These are phyloP conservation scores for Trichoderma orchidacearum DNA, from an alignment of 495 filamentous ascomycete species.

Conservation along the genomic window DNA sequence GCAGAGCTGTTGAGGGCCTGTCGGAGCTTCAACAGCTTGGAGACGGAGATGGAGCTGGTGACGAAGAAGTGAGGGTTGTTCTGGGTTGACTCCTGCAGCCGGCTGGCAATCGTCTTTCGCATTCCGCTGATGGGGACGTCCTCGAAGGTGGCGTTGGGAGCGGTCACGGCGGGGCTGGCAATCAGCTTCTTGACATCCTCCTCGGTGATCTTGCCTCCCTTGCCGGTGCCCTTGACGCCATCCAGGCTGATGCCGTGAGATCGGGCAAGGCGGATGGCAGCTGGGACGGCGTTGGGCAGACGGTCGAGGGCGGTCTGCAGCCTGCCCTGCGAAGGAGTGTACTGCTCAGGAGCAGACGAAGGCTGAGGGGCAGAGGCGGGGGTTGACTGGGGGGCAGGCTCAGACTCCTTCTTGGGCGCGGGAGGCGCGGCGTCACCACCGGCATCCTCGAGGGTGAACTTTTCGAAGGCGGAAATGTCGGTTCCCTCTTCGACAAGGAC, in stretches of 20 bases:
- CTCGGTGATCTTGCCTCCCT: constrained; percentile 78
- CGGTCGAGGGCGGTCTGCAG: constrained; percentile 77
- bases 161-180: constrained; percentile 26
- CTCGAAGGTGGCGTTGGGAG: constrained; percentile 55
- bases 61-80: constrained; percentile 99
- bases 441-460: constrained; percentile 79
- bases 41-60: constrained; percentile 70
- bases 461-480: constrained; percentile 76
- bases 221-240: constrained; percentile 76
- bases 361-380: constrained; percentile 44
- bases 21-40: constrained; percentile 90
- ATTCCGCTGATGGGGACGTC: constrained; percentile 80
- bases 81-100: constrained; percentile 75
- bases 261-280: constrained; percentile 67
- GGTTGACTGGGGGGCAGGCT: constrained; percentile 42
- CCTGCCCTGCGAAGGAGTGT: constrained; percentile 58
- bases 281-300: constrained; percentile 53
- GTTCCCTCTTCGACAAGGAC: constrained; percentile 83
- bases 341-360: constrained; percentile 49
- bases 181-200: constrained; percentile 75
- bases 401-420: constrained; percentile 46
- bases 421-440: constrained; percentile 63
- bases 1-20: constrained; percentile 79
- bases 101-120: constrained; percentile 94
- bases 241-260: constrained; percentile 75